Evolutionary conservation across 148 eudicot genomes (phyloP), one percentile per base, ranked within the genome.

Genomic region (Camellia granthamiana): DNA sequence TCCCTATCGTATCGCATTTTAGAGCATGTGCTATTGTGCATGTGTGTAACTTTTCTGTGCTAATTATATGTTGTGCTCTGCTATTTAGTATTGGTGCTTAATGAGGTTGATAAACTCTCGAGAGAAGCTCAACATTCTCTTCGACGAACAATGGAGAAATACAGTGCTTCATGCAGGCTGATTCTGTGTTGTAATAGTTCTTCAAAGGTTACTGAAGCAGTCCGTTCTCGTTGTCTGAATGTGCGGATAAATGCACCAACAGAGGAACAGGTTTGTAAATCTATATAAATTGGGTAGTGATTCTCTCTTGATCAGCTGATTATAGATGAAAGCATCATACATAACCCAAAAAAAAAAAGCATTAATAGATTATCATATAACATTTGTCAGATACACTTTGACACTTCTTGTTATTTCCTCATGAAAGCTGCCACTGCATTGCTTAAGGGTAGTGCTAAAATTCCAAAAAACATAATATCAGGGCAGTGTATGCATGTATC

Each of bases 51-150:
- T 66, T 41, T 43, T 6, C 9, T 60, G 23, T 69, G 77, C 49
- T 81, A 65, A 59, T 46, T 41, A 0, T 21, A 19, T 13, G 67
- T 62, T 10, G 4, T 38, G 42, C 7, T 69, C 49, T 78, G 42
- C 16, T 72, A 66, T 78, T 74, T 82, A 95, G 99, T 95, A 23
- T 86, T 95, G 70, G 97, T 93, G 80, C 93, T 95, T n/a, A 95
- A 95, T 90, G 99, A 95, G 85, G 99, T 95, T 78, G 99, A 95
- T 84, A 95, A 90, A 81, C 97, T 95, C 74, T 95, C 99, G 47
- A 92, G 92, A 89, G 99, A 95, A 90, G 97, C 99, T 59, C 99
- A 95, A 38, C 97, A 95, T 80, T 93, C 99, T 69, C 86, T 95
- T 38, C 83, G 99, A 65, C 89, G 97, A 85, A 95, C 97, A 43